Conservation (phyloP, 768 basidiomycete genomes). For the Rhizopogon vulgaris region DNA sequence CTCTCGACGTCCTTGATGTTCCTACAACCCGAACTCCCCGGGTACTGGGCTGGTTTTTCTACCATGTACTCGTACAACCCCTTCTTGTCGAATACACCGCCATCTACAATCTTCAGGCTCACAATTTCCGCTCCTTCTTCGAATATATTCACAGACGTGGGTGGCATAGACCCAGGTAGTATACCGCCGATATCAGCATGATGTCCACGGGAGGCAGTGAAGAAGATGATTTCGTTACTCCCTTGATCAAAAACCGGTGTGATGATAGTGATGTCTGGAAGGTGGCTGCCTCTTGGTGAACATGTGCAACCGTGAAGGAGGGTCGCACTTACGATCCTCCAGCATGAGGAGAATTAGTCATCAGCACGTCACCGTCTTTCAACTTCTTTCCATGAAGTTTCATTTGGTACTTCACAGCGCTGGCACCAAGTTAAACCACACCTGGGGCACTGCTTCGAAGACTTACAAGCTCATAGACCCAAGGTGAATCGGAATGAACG, state of each 20-base stretch:
- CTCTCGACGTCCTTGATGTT: slow-evolving; percentile 88
- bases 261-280: slow-evolving; percentile 90
- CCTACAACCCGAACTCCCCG: slow-evolving; percentile 82
- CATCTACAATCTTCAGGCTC: slow-evolving; percentile 86
- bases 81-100: slow-evolving; percentile 72
- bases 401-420: slow-evolving; percentile 90
- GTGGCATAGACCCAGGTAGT: slow-evolving; percentile 92
- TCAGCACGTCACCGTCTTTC: slow-evolving; percentile 87
- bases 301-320: slow-evolving; percentile 1
- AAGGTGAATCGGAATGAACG: slow-evolving; percentile 83
- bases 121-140: slow-evolving; percentile 92
- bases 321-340: slow-evolving; percentile 71
- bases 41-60: slow-evolving; percentile 72
- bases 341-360: slow-evolving; percentile 87
- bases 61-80: slow-evolving; percentile 77
- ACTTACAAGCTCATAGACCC: slow-evolving; percentile 89
- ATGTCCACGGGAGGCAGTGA: slow-evolving; percentile 90
- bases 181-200: slow-evolving; percentile 95
- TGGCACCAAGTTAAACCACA: slow-evolving; percentile 15
- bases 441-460: background rate
- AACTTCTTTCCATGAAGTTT: slow-evolving; percentile 61
- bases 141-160: slow-evolving; percentile 83
- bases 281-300: slow-evolving; percentile 36
- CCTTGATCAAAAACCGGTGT: slow-evolving; percentile 79
- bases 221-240: slow-evolving; percentile 75